Evolutionary conservation across 805 yeast genomes (phyloP).

Genomic region (Wickerhamomyces bovis): DNA sequence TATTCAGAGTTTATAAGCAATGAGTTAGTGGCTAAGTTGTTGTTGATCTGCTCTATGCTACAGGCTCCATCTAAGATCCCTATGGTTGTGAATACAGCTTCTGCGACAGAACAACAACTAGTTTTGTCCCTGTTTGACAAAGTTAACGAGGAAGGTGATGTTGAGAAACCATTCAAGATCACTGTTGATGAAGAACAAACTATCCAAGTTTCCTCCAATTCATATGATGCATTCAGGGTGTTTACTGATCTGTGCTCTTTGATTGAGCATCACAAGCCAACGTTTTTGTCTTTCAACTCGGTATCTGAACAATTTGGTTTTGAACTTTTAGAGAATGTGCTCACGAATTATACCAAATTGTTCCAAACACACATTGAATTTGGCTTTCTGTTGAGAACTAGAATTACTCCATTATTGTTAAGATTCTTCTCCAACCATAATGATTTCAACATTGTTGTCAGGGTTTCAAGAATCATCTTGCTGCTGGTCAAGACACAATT

Average conservation of each 20-base stretch:
- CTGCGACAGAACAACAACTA: conserved; percentile 87
- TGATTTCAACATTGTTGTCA: conserved; percentile 63
- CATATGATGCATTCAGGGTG: conserved; percentile 65
- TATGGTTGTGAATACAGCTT: conserved; percentile 83
- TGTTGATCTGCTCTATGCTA: conserved; percentile 66
- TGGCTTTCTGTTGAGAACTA: conserved; percentile 55
- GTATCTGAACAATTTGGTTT: conserved; percentile 64
- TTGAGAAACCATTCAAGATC: conserved; percentile 28
- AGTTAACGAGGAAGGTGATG: conserved; percentile 36
- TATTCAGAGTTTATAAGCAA: conserved; percentile 54
- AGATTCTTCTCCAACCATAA: conserved; percentile 53
- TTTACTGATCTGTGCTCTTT: conserved; percentile 68
- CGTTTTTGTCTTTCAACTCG: conserved; percentile 44
- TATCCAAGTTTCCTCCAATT: conserved; percentile 41
- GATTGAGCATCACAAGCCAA: conserved; percentile 51
- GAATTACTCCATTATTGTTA: conserved; percentile 71
- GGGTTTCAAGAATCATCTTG: conserved; percentile 68
- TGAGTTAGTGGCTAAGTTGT: conserved; percentile 46
- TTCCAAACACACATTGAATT: conserved; percentile 61
- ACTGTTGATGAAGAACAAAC: conserved; percentile 39
- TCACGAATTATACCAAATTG: conserved; percentile 53
- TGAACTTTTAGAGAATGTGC: conserved; percentile 76
- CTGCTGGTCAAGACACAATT: conserved; percentile 54
- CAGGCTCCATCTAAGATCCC: conserved; percentile 64
- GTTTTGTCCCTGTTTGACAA: conserved; percentile 74